Conservation (phyloP, 768 basidiomycete genomes). For the Hypholoma sublateritium region DNA sequence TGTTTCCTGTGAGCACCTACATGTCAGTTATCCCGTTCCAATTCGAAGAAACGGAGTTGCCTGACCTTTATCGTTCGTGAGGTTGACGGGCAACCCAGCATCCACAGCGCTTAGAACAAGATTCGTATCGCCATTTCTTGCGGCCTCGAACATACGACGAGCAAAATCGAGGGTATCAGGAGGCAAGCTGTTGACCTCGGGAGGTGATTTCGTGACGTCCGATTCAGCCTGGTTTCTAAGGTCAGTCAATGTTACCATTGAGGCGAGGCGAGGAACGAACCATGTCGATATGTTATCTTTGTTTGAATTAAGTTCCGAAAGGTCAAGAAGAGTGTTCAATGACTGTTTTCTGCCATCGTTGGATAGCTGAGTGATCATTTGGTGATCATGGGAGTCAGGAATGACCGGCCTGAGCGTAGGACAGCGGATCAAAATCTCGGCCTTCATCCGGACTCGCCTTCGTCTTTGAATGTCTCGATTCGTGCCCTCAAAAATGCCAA, state of each 20-base stretch:
- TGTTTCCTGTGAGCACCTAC: constrained; percentile 56
- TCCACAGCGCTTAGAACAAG: constrained; percentile 61
- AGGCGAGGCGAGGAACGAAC: neutral
- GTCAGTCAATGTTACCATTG: neutral
- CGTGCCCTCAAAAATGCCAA: no score
- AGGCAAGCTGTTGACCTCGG: constrained; percentile 28
- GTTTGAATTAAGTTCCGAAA: no score
- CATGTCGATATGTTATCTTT: neutral
- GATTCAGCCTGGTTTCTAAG: neutral
- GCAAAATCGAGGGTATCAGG: constrained; percentile 55
- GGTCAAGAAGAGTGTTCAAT: no score
- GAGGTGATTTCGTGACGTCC: neutral
- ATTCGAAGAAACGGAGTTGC: no score
- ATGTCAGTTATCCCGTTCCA: neutral
- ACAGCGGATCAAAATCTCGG: no score
- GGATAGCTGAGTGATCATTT: no score
- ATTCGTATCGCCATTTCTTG: constrained; percentile 54
- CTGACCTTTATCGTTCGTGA: constrained; percentile 68
- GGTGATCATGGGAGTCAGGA: no score
- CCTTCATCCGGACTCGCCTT: no score
- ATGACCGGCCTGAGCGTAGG: no score
- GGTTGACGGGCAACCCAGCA: constrained; percentile 67
- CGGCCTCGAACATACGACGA: constrained; percentile 74
- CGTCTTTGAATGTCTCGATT: no score
- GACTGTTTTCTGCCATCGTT: no score